Evolutionary conservation across 805 yeast genomes (phyloP), one percentile per base, ranked within the genome.

Genomic region (Candida namnaoensis): DNA sequence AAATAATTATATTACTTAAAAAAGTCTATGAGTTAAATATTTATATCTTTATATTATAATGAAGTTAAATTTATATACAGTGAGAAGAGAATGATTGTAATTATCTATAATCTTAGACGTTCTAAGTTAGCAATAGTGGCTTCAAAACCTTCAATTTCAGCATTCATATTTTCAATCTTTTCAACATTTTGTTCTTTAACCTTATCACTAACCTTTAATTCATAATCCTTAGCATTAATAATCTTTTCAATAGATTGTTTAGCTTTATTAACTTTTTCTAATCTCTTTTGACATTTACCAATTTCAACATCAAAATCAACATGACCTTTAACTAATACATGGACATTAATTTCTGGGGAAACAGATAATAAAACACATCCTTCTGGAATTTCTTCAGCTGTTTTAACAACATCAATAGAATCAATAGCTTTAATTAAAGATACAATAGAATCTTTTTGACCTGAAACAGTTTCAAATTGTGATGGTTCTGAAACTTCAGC

Each of bases 281-380:
- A 72, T 69, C 85, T 91, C 74, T 78, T 78, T 55, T 70, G 63
- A 34, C 88, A 93, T 74, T 91, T 93, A 52, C 70, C 58, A 54
- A 93, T 85, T 68, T 93, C 98, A 42, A 83, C 83, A 55, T 88
- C 97, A 52, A 90, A 76, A 62, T 91, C 97, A 51, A 93, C 80
- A 60, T 84, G 90, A 41, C 98, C 99, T 72, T 88, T 90, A 44
- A 91, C 96, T 60, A 93, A 72, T 28, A 91, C 77, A 56, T 88
- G 96, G 19, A 90, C 98, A 45, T 79, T 82, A 60, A 87, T 80
- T 42, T 77, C 83, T 38, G 95, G 82, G 44, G 78, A 76, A 44
- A 91, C 87, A 43, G 95, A 76, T 52, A 79, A 80, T 50, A 88
- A 74, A 36, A 91, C 96, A 63, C 95, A 86, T 37, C 99, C 99